These are phyloP conservation scores for Aspergillus tanneri DNA, from an alignment of 2,329 filamentous ascomycete species.

Conservation along the genomic window DNA sequence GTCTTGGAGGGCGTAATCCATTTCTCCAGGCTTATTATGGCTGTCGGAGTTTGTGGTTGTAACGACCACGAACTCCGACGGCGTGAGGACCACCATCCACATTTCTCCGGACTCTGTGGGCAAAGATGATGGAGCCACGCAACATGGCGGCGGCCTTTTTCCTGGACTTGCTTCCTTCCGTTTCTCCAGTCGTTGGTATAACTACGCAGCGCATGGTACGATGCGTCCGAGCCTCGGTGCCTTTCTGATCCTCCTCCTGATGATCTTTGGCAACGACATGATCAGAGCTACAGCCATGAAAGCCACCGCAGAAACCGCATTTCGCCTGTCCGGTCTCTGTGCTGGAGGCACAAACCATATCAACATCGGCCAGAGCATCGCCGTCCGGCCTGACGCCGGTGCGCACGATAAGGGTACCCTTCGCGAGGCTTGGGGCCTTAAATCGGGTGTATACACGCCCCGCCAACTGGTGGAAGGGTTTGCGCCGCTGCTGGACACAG, in stretches of 20 bases:
- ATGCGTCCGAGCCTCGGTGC: neutral
- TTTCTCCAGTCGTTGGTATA: neutral
- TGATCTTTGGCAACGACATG: neutral
- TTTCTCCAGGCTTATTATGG: too few species aligned
- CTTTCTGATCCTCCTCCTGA: neutral
- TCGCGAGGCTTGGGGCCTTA: conserved; percentile 17
- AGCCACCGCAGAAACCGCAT: conserved; percentile 1
- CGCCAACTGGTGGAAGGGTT: conserved; percentile 22
- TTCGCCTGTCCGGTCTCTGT: neutral
- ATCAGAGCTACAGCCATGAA: conserved; percentile 2
- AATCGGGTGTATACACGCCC: conserved; percentile 21
- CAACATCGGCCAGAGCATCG: conserved; percentile 1
- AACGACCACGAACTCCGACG: conserved; percentile 4
- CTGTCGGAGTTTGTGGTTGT: conserved; percentile 1
- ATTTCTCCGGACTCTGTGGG: neutral
- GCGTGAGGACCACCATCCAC: too few species aligned
- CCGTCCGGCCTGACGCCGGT: neutral
- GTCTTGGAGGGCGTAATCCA: too few species aligned
- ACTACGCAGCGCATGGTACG: conserved; percentile 2
- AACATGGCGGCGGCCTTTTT: conserved; percentile 1
- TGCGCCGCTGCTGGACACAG: conserved; percentile 20
- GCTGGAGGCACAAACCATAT: neutral
- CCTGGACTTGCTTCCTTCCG: neutral
- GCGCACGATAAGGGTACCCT: neutral
- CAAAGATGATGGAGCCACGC: neutral